These are phyloP conservation scores for Tremella fuciformis DNA, from an alignment of 768 basidiomycete species.

Conservation along the genomic window DNA sequence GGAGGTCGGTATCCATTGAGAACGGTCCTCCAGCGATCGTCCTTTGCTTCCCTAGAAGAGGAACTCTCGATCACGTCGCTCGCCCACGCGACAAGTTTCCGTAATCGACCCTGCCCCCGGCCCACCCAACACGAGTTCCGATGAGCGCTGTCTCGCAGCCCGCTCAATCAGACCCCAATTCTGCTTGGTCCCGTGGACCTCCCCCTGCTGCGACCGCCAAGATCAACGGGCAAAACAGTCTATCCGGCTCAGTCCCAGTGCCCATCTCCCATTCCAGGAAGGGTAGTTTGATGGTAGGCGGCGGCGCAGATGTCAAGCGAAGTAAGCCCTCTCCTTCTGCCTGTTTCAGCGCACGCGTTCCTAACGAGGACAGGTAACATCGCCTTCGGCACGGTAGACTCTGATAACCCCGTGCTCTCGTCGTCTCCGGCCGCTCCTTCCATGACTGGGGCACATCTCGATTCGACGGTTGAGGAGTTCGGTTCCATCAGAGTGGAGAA, in stretches of 20 bases:
- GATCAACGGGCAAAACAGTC: constrained; percentile 12
- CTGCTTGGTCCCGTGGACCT: constrained; percentile 88
- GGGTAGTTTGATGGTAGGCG: constrained; percentile 67
- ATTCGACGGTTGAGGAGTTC: constrained; percentile 76
- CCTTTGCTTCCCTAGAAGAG: too few species aligned
- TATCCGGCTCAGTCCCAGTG: constrained; percentile 21
- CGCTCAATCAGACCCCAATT: constrained; percentile 43
- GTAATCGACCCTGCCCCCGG: not conserved
- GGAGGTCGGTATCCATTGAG: too few species aligned
- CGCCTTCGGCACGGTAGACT: constrained; percentile 88
- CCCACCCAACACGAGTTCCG: not conserved
- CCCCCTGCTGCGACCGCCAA: constrained; percentile 55
- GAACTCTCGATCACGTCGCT: too few species aligned
- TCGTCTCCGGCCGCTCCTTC: constrained; percentile 73
- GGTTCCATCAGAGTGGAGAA: constrained; percentile 63
- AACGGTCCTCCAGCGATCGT: too few species aligned
- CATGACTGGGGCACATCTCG: constrained; percentile 55
- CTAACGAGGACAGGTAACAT: constrained; percentile 56
- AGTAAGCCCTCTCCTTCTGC: constrained; percentile 52
- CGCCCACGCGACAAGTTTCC: not conserved
- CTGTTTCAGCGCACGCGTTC: not conserved
- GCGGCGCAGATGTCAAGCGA: constrained; percentile 69
- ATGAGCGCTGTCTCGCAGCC: not conserved
- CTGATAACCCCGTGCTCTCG: constrained; percentile 69
- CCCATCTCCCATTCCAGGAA: constrained; percentile 65